Evolutionary conservation across 2,329 filamentous ascomycete species (phyloP), one percentile per base, ranked within the genome.

Genomic region (Furcasterigmium sp.): DNA sequence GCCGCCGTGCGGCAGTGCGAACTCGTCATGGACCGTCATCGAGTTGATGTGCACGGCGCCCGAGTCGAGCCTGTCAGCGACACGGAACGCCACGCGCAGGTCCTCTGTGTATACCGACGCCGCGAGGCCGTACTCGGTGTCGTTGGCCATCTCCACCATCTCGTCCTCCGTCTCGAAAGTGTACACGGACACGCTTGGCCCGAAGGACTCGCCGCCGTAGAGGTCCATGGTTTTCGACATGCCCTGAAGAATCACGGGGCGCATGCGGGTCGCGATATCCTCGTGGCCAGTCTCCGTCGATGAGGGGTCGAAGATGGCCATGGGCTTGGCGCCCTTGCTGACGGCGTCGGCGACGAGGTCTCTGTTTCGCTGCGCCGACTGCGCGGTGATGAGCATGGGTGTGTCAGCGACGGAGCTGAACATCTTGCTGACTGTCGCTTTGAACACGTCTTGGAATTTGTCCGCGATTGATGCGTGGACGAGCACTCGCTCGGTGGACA

Each of bases 71-170:
- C 72, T 68, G 50, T 67, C 72, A 5, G 82, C 81, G n/a, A 86
- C 61, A 5, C 75, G 67, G 48, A 86, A 57, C 0, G 73, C 83
- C 34, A 70, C 67, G 39, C 71, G 64, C 41, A 91, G 63, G 56
- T 88, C 80, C 51, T 76, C 68, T 0, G 87, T 90, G 60, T 89
- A 94, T 2, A 94, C 76, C 0, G 86, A 76, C 3, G 80, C 75
- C 3, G 73, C 70, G 9, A 94, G 72, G 4, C 88, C 88, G 57
- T 90, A 93, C 39, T 89, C 84, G 2, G 84, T 89, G 53, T 91
- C 85, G 56, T 95, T 94, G 13, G 87, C 86, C 15, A 91, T 67
- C 23, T 71, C 66, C 19, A 93, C 62, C 0, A 86, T 87, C 51
- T 90, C 83, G 25, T 88, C 85, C 37, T 87, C 84, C 3, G 65